phyloP scores from a whole-genome alignment of 345 rosid species.

The Hypericum androsaemum region DNA sequence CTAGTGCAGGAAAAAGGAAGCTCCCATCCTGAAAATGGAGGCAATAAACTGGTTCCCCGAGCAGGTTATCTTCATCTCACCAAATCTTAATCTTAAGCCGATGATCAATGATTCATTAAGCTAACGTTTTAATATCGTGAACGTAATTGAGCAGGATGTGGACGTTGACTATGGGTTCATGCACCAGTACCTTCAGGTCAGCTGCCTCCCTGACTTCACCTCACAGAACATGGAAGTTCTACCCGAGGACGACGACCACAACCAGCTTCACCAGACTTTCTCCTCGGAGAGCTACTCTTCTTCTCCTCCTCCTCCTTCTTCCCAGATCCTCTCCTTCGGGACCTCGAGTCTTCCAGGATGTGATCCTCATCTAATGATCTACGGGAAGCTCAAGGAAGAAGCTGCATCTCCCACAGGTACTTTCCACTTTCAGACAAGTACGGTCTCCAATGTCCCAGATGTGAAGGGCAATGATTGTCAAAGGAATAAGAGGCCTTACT shows the following conservation, averaged over 20 bases:
- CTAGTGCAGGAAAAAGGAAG: too few species aligned
- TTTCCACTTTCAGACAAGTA: too few species aligned
- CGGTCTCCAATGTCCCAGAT: too few species aligned
- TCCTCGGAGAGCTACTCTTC: conserved; percentile 28
- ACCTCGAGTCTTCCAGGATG: conserved; percentile 13
- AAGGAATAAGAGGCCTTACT: conserved; percentile 9
- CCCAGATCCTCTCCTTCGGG: conserved; percentile 7
- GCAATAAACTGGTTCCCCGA: too few species aligned
- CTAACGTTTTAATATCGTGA: too few species aligned
- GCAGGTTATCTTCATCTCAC: too few species aligned
- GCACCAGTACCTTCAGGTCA: conserved; percentile 26
- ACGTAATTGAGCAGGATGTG: conserved; percentile 21
- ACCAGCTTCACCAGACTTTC: conserved; percentile 16
- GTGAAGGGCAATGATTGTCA: conserved; percentile 1
- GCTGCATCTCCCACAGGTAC: background rate
- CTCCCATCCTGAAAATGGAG: too few species aligned
- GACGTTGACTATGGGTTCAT: conserved; percentile 30
- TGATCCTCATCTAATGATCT: conserved; percentile 1
- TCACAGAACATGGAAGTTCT: conserved; percentile 20
- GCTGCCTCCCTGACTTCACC: conserved; percentile 19
- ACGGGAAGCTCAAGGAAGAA: conserved; percentile 22
- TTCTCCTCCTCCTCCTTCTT: conserved; percentile 19
- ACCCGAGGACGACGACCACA: background rate
- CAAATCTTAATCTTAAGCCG: too few species aligned
- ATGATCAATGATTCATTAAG: too few species aligned